phyloP scores from a whole-genome alignment of 2,329 filamentous ascomycete species.

The Fusarium torreyae region DNA sequence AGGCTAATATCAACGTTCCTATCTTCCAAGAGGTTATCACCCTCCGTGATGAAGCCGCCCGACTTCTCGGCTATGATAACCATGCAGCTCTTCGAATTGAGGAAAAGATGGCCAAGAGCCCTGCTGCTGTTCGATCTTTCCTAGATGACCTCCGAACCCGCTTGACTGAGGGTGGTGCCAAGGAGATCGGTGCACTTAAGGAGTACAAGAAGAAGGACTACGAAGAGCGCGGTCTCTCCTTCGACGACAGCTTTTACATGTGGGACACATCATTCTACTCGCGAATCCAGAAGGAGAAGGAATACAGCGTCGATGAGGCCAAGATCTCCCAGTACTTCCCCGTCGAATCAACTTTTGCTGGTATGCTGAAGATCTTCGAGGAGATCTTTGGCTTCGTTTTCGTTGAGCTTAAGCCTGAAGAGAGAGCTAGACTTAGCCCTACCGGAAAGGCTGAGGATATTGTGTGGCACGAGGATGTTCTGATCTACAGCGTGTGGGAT shows the following conservation, averaged over 20 bases:
- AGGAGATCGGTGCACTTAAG: slow-evolving; percentile 79
- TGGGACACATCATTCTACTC: slow-evolving; percentile 90
- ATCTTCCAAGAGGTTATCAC: slow-evolving; percentile 82
- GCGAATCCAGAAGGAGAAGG: slow-evolving; percentile 83
- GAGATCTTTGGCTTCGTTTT: slow-evolving; percentile 85
- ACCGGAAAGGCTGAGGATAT: slow-evolving; percentile 80
- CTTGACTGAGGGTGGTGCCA: slow-evolving; percentile 77
- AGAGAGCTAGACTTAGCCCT: slow-evolving; percentile 75
- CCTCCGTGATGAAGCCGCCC: slow-evolving; percentile 83
- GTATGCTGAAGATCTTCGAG: slow-evolving; percentile 89
- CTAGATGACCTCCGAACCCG: slow-evolving; percentile 77
- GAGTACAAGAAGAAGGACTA: slow-evolving; percentile 81
- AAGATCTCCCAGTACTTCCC: slow-evolving; percentile 90
- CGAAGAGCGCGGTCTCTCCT: slow-evolving; percentile 69
- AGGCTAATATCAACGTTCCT: slow-evolving; percentile 78
- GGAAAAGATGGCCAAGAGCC: slow-evolving; percentile 88
- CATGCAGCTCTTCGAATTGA: slow-evolving; percentile 84
- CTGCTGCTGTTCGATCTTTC: slow-evolving; percentile 80
- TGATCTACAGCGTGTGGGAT: slow-evolving; percentile 87
- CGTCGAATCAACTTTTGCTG: slow-evolving; percentile 78
- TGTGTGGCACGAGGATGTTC: slow-evolving; percentile 87
- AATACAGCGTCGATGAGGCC: slow-evolving; percentile 84
- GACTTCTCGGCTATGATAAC: slow-evolving; percentile 81
- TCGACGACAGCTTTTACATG: slow-evolving; percentile 81
- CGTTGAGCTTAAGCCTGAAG: slow-evolving; percentile 77